These are phyloP conservation scores for Dictyostelium firmibasis DNA, from an alignment of 78 protist species.

Conservation along the genomic window DNA sequence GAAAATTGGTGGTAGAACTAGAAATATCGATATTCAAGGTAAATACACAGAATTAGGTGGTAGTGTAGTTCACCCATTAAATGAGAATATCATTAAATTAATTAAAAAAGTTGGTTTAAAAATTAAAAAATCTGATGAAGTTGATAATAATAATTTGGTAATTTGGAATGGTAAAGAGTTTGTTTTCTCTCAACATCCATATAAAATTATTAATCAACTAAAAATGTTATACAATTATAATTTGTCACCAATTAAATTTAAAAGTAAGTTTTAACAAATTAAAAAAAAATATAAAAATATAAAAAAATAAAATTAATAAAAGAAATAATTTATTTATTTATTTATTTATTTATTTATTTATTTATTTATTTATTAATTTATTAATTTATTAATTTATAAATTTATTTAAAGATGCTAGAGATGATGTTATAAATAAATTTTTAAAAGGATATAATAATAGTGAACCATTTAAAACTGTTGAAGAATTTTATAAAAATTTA, in stretches of 20 bases:
- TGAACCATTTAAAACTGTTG: slow-evolving; percentile 42
- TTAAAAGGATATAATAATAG: slow-evolving; percentile 3
- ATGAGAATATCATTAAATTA: slow-evolving; percentile 25
- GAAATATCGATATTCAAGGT: slow-evolving; percentile 33
- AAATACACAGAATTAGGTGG: slow-evolving; percentile 43
- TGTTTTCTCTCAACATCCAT: background rate
- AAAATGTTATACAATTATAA: slow-evolving; percentile 30
- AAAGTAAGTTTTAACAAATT: background rate
- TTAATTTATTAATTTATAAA: background rate
- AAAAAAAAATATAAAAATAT: background rate
- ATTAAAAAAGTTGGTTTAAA: slow-evolving; percentile 25
- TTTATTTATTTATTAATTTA: background rate
- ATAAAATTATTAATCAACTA: background rate
- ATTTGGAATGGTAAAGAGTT: slow-evolving; percentile 51
- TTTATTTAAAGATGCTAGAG: background rate
- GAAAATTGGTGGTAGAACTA: slow-evolving; percentile 46
- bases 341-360: background rate
- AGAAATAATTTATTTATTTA: background rate
- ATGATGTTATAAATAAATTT: slow-evolving; percentile 23
- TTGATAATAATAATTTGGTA: background rate
- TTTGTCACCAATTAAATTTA: slow-evolving; percentile 35
- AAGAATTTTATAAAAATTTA: slow-evolving; percentile 35
- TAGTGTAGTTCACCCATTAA: slow-evolving; percentile 50
- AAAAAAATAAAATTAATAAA: too few relatives aligned
- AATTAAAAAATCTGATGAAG: background rate